Evolutionary conservation across 208 protist genomes (phyloP).

Genomic region (Leishmania braziliensis): DNA sequence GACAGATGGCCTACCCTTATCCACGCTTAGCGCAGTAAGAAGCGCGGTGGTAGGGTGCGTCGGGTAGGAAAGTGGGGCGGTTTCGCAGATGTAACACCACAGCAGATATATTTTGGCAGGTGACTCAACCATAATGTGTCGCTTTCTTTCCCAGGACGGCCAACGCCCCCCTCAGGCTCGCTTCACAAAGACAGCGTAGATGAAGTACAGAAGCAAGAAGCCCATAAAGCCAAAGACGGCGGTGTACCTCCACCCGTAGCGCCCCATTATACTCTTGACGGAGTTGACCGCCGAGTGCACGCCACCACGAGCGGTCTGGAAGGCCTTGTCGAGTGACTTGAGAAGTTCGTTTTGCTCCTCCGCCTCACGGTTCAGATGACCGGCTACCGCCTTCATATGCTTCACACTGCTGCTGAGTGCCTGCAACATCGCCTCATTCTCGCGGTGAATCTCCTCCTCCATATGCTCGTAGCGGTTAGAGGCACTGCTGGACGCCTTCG

Average conservation of each 20-base stretch:
- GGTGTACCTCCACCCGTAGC: conserved; percentile 69
- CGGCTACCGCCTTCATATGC: conserved; percentile 69
- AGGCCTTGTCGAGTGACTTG: conserved; percentile 38
- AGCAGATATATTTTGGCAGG: neutral
- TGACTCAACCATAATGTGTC: neutral
- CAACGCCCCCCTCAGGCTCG: neutral
- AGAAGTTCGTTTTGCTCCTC: conserved; percentile 80
- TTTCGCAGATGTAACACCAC: neutral
- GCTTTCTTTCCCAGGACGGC: neutral
- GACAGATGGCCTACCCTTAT: neutral
- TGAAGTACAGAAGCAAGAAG: conserved; percentile 44
- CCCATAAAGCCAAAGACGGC: conserved; percentile 36
- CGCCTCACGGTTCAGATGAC: conserved; percentile 57
- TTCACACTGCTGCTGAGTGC: conserved; percentile 63
- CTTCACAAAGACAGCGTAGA: conserved; percentile 29
- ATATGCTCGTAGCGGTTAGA: conserved; percentile 39
- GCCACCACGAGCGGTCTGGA: conserved; percentile 55
- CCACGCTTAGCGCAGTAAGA: neutral
- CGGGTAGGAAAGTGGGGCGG: neutral
- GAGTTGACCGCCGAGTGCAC: conserved; percentile 54
- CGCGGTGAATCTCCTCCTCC: conserved; percentile 70
- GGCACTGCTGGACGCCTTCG: neutral
- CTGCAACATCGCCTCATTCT: conserved; percentile 81
- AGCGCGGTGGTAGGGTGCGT: neutral
- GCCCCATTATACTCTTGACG: conserved; percentile 56